A percentile compares a stretch with the other conserved stretches of the same genome.
Evolutionary conservation across 1,284 basidiomycete genomes (phyloP).

Genomic region (Trametes versicolor): DNA sequence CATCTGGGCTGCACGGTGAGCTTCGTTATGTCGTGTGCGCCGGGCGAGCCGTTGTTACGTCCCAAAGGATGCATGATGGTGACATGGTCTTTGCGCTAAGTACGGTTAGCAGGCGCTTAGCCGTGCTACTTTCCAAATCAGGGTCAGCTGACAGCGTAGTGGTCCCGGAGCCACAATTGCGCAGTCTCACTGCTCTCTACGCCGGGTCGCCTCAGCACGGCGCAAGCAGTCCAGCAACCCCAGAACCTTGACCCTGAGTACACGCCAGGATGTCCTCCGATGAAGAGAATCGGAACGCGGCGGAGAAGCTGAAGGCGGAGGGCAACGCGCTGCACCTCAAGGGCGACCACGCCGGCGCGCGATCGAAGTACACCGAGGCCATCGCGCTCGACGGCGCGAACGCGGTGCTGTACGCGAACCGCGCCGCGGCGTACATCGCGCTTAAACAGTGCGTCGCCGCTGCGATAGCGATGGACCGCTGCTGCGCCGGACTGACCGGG

Average conservation of each 20-base stretch:
- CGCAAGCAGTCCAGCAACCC: background rate
- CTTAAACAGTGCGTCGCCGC: slow-evolving; percentile 26
- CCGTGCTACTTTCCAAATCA: too few relatives aligned
- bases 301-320: slow-evolving; percentile 44
- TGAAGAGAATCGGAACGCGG: slow-evolving; percentile 26
- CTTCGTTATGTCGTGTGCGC: background rate
- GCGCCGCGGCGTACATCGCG: slow-evolving; percentile 37
- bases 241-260: background rate
- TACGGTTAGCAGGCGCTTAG: background rate
- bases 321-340: slow-evolving; percentile 46
- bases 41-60: background rate
- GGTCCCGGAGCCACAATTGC: background rate
- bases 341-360: slow-evolving; percentile 43
- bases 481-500: background rate
- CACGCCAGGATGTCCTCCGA: slow-evolving; percentile 30
- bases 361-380: slow-evolving; percentile 46
- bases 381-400: slow-evolving; percentile 43
- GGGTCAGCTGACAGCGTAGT: slow-evolving; percentile 4
- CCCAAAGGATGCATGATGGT: slow-evolving; percentile 2
- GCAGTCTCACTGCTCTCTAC: background rate
- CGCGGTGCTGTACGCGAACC: slow-evolving; percentile 47
- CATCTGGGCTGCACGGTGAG: background rate
- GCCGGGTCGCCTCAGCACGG: background rate
- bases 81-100: background rate
- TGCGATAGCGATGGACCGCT: background rate